Conservation (phyloP, 202 grass and related monocot species). For the Hordeum pubiflorum region DNA sequence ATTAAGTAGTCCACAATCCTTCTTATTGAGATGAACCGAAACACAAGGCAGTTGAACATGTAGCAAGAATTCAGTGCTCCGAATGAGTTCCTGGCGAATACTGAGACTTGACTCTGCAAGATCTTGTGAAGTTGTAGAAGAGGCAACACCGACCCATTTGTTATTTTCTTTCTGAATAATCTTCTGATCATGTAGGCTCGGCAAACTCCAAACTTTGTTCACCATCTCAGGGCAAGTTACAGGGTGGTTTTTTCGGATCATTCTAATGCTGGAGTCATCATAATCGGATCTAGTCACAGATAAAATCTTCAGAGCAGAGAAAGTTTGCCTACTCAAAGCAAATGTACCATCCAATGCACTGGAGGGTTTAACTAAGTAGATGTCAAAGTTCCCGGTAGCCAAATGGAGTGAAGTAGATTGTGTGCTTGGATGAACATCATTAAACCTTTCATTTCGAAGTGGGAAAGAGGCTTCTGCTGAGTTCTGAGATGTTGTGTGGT, state of each 20-base stretch:
- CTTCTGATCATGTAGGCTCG: conserved; percentile 54
- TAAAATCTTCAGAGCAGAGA: conserved; percentile 65
- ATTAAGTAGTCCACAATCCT: conserved; percentile 54
- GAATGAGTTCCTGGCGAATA: conserved; percentile 62
- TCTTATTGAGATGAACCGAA: conserved; percentile 56
- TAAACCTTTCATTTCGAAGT: conserved; percentile 33
- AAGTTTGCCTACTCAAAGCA: conserved; percentile 39
- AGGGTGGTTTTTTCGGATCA: conserved; percentile 56
- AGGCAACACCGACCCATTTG: conserved; percentile 71
- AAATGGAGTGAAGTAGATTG: conserved; percentile 64
- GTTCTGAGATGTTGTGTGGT: conserved; percentile 54
- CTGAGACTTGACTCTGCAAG: conserved; percentile 48
- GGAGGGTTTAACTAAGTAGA: conserved; percentile 65
- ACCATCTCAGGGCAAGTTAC: conserved; percentile 52
- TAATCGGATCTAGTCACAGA: conserved; percentile 46
- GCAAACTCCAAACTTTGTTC: conserved; percentile 68
- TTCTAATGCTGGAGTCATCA: conserved; percentile 44
- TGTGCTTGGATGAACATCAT: conserved; percentile 31
- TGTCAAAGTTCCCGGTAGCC: conserved; percentile 48
- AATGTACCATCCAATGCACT: conserved; percentile 26
- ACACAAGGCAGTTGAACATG: conserved; percentile 63
- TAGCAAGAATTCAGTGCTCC: conserved; percentile 67
- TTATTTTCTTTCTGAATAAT: conserved; percentile 39
- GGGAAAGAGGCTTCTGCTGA: conserved; percentile 23
- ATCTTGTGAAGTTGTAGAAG: conserved; percentile 51